Evolutionary conservation across 2,329 filamentous ascomycete species (phyloP).

Genomic region (Chrysoporthe puriensis): DNA sequence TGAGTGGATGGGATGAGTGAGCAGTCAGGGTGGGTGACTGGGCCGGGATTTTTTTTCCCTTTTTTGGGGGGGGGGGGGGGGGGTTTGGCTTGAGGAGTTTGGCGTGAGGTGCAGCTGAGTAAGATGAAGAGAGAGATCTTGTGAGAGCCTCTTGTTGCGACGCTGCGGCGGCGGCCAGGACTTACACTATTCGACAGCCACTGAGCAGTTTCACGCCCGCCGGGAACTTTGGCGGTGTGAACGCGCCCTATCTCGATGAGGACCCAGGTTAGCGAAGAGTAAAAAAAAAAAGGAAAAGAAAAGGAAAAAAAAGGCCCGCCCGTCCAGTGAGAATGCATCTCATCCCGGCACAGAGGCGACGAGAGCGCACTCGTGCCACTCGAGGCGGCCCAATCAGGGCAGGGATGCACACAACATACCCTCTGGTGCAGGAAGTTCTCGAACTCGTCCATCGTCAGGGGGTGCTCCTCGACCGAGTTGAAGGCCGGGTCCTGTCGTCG

Average conservation of each 20-base stretch:
- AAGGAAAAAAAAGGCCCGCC: too few species aligned
- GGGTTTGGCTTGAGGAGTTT: background rate
- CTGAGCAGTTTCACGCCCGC: conserved; percentile 50
- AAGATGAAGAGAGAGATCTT: background rate
- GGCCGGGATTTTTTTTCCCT: too few species aligned
- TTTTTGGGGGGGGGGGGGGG: background rate
- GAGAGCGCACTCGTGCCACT: too few species aligned
- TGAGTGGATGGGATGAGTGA: background rate
- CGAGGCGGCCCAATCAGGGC: background rate
- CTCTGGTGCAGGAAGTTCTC: conserved; percentile 57
- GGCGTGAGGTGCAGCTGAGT: too few species aligned
- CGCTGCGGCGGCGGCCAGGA: conserved; percentile 19
- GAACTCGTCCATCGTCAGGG: conserved; percentile 58
- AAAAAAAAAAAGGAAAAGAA: too few species aligned
- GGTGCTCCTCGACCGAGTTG: conserved; percentile 56
- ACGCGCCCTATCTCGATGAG: conserved; percentile 50
- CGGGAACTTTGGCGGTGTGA: conserved; percentile 50
- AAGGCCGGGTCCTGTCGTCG: conserved; percentile 50
- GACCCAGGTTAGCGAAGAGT: conserved; percentile 23
- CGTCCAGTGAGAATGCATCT: too few species aligned
- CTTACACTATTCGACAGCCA: conserved; percentile 60
- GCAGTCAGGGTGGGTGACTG: background rate
- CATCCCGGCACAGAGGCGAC: too few species aligned
- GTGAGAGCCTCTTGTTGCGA: background rate
- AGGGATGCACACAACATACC: conserved; percentile 41